Conservation (phyloP, 139 green algal species). For the Tetratostichococcus sp. region DNA sequence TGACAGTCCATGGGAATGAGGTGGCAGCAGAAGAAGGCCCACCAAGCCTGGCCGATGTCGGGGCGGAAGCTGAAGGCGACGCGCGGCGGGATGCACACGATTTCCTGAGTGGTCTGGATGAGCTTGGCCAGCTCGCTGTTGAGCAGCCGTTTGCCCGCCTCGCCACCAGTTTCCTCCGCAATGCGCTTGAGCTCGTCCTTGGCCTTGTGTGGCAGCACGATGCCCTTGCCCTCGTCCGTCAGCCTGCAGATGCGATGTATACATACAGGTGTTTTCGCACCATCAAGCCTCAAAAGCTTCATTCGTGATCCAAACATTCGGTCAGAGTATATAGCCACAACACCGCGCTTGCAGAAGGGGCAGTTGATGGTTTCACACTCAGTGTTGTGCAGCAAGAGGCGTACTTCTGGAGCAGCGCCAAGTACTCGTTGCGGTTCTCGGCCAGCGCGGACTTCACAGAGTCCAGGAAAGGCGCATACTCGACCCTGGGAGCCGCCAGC, state of each 20-base stretch:
- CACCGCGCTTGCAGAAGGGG: too few species aligned
- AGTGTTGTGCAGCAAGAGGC: too few species aligned
- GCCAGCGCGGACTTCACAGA: neutral
- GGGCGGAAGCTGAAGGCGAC: neutral
- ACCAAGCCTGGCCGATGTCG: neutral
- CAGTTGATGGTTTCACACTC: too few species aligned
- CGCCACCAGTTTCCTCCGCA: neutral
- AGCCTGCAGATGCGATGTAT: neutral
- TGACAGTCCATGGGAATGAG: too few species aligned
- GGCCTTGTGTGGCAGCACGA: neutral
- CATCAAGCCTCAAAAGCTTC: too few species aligned
- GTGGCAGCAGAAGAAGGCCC: too few species aligned
- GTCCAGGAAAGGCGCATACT: neutral
- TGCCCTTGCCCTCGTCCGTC: neutral
- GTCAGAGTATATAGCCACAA: too few species aligned
- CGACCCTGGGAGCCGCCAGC: neutral
- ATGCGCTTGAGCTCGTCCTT: neutral
- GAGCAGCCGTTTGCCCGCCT: neutral
- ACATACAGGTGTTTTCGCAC: too few species aligned
- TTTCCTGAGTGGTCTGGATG: neutral
- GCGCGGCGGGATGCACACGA: neutral
- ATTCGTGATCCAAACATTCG: too few species aligned
- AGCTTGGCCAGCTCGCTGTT: neutral
- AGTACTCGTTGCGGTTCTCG: neutral
- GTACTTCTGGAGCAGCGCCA: neutral